Evolutionary conservation across 2,329 filamentous ascomycete species (phyloP).

Genomic region (Lojkania enalia): DNA sequence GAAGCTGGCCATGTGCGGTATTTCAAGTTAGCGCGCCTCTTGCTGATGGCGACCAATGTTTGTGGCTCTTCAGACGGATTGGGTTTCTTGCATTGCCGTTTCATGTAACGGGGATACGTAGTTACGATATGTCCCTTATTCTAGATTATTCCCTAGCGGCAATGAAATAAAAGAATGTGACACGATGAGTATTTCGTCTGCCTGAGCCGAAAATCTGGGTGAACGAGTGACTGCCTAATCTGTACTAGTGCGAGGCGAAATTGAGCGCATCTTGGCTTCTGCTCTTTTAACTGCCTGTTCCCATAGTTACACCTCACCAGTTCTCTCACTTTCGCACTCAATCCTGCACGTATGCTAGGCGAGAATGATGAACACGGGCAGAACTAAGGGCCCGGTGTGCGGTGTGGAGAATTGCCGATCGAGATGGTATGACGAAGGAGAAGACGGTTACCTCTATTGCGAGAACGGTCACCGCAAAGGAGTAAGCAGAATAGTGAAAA

Average conservation of each 20-base stretch:
- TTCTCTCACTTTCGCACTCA: too few species aligned
- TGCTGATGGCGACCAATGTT: conserved; percentile 36
- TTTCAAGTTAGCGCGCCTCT: conserved; percentile 32
- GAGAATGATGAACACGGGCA: conserved; percentile 15
- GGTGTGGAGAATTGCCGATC: conserved; percentile 70
- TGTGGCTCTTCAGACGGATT: conserved; percentile 42
- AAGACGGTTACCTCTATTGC: conserved; percentile 78
- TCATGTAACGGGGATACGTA: conserved; percentile 40
- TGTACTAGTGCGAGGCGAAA: conserved; percentile 4
- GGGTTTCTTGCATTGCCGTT: conserved; percentile 44
- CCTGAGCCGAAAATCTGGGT: not conserved
- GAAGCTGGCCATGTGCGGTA: conserved; percentile 31
- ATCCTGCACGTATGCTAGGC: not conserved
- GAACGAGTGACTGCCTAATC: conserved; percentile 1
- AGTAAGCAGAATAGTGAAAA: conserved; percentile 49
- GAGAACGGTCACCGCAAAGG: conserved; percentile 78
- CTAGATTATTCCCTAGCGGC: conserved; percentile 40
- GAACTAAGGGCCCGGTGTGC: conserved; percentile 46
- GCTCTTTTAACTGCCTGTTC: not conserved
- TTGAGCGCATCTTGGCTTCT: not conserved
- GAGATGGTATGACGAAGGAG: conserved; percentile 65
- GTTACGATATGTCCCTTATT: conserved; percentile 37
- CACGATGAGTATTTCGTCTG: conserved; percentile 28
- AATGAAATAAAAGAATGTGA: conserved; percentile 43
- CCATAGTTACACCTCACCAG: too few species aligned